Evolutionary conservation across 306 rosid species (phyloP).

Genomic region (Mucuna pruriens): DNA sequence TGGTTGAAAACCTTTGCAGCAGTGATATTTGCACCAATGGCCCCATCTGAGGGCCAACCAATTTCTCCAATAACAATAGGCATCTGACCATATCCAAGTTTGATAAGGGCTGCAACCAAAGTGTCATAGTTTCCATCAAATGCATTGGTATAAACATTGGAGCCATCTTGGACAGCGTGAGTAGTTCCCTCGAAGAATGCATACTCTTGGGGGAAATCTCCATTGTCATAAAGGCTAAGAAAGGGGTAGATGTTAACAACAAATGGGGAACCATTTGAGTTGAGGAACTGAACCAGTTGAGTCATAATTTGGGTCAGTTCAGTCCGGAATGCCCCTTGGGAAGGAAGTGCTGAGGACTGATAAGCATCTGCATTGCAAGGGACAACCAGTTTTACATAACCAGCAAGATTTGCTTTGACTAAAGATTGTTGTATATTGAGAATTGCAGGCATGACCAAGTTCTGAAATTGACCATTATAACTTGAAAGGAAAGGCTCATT

Average conservation of each 20-base stretch:
- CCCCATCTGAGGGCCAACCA: conserved; percentile 98
- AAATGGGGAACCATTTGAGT: conserved; percentile 92
- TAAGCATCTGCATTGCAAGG: conserved; percentile 98
- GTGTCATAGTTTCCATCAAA: conserved; percentile 97
- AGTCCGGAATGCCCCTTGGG: conserved; percentile 90
- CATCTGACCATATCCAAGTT: conserved; percentile 93
- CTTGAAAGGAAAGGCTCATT: conserved; percentile 93
- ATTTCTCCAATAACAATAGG: conserved; percentile 89
- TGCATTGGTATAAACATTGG: conserved; percentile 85
- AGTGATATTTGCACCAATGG: conserved; percentile 75
- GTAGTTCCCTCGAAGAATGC: conserved; percentile 94
- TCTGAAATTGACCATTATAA: conserved; percentile 77
- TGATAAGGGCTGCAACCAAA: conserved; percentile 75
- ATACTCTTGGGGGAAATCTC: conserved; percentile 90
- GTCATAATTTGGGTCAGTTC: conserved; percentile 78
- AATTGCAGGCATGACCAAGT: conserved; percentile 76
- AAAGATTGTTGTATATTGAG: conserved; percentile 88
- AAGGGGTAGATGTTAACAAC: conserved; percentile 95
- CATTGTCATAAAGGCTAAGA: conserved; percentile 81
- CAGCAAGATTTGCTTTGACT: conserved; percentile 78
- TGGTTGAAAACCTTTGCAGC: conserved; percentile 91
- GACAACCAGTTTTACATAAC: conserved; percentile 85
- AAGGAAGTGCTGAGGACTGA: conserved; percentile 74
- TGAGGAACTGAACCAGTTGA: conserved; percentile 77
- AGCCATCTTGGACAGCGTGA: conserved; percentile 83